A percentile compares a stretch with the other conserved stretches of the same genome.
These are phyloP conservation scores for Raffaelea deltoideospora DNA, from an alignment of 2,329 filamentous ascomycete genomes.

Conservation along the genomic window DNA sequence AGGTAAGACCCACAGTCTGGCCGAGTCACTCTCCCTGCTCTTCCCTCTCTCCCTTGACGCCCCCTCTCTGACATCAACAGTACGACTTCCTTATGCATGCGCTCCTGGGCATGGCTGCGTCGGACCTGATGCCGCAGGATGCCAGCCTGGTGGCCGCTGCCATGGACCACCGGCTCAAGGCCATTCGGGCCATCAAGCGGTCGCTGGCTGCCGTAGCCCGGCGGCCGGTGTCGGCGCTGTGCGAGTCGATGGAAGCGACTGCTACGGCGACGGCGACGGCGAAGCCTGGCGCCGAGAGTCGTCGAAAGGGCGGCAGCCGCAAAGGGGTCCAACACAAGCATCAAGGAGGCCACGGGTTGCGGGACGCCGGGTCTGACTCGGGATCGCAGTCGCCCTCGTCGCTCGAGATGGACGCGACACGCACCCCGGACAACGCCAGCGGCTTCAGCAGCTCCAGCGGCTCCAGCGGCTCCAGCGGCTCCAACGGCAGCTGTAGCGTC, in stretches of 20 bases:
- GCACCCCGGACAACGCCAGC: not conserved
- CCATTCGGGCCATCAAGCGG: slow-evolving; percentile 46
- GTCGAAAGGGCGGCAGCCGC: not conserved
- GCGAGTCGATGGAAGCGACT: not conserved
- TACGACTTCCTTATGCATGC: slow-evolving; percentile 57
- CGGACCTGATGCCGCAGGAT: slow-evolving; percentile 40
- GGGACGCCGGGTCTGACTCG: not conserved
- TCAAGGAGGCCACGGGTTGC: not conserved
- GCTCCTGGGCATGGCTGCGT: slow-evolving; percentile 52
- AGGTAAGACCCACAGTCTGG: slow-evolving; percentile 26
- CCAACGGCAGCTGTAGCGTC: slow-evolving; percentile 5
- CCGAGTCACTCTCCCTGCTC: not conserved
- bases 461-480: not conserved
- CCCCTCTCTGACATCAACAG: slow-evolving; percentile 16
- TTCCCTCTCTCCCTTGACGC: not conserved
- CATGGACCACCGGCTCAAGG: slow-evolving; percentile 49
- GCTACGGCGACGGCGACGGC: not conserved
- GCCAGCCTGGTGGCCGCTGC: slow-evolving; percentile 38
- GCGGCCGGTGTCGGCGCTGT: slow-evolving; percentile 3
- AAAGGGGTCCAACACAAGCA: too few species aligned
- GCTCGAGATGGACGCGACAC: too few species aligned
- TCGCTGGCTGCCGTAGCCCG: slow-evolving; percentile 28
- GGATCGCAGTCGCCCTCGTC: not conserved
- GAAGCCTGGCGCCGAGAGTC: not conserved
- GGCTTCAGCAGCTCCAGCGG: not conserved